These are phyloP conservation scores for Aspergillus hancockii DNA, from an alignment of 495 filamentous ascomycete genomes.

Conservation along the genomic window DNA sequence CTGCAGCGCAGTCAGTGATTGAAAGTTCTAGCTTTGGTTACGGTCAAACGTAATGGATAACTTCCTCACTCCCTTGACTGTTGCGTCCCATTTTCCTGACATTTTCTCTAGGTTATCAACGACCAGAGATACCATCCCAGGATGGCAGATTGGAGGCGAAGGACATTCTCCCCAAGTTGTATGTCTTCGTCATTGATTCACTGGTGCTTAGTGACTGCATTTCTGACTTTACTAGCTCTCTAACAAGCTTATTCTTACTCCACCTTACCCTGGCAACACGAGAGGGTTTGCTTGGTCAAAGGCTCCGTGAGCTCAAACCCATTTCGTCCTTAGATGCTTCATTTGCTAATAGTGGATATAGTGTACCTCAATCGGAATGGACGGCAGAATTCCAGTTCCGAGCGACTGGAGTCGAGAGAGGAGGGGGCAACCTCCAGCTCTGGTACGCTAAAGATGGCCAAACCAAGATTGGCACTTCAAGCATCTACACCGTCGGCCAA, in stretches of 20 bases:
- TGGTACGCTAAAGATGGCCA: slow-evolving; percentile 83
- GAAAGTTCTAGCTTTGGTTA: slow-evolving; percentile 78
- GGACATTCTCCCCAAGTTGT: slow-evolving; percentile 68
- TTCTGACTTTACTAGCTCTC: slow-evolving; percentile 56
- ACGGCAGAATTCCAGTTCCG: slow-evolving; percentile 83
- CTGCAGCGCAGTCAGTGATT: slow-evolving; percentile 61
- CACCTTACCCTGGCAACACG: slow-evolving; percentile 81
- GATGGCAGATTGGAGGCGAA: slow-evolving; percentile 70
- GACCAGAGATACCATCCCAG: slow-evolving; percentile 55
- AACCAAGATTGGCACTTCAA: slow-evolving; percentile 62
- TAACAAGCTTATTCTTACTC: slow-evolving; percentile 90
- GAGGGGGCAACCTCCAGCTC: slow-evolving; percentile 85
- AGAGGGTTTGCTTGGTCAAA: slow-evolving; percentile 83
- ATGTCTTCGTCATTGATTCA: slow-evolving; percentile 11
- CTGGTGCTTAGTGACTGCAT: neutral
- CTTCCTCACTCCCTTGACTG: neutral
- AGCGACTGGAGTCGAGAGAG: slow-evolving; percentile 80
- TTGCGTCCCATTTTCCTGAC: slow-evolving; percentile 25
- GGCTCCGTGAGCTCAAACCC: slow-evolving; percentile 49
- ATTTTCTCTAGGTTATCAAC: slow-evolving; percentile 52
- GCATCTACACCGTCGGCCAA: slow-evolving; percentile 76
- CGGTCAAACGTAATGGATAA: slow-evolving; percentile 52
- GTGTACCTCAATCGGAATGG: slow-evolving; percentile 64
- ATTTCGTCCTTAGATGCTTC: neutral
- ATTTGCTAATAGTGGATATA: slow-evolving; percentile 21